Base-by-base conservation (phyloP, 2,329 filamentous ascomycete genomes). In the Penicillium polonicum region DNA sequence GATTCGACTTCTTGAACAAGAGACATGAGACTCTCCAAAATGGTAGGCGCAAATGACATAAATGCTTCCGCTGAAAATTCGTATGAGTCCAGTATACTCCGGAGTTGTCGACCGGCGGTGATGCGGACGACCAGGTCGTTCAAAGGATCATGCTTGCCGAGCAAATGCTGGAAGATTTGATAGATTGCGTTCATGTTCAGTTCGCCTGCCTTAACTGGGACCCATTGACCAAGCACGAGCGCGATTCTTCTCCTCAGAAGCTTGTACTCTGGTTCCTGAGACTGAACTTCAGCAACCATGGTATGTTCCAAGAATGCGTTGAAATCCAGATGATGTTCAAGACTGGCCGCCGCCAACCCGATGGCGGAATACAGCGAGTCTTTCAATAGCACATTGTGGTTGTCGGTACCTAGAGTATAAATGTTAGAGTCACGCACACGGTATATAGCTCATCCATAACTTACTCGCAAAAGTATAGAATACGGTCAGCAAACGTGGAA, bases 341-440 rank as follows among this genome's bases (percentile, higher is more conserved):
- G 79, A 39, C 92, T 87, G 2, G 90, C 83, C 1, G 92, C 90
- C 0, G 94, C 86, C 50, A 97, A 82, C 3, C 93, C 92, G 77
- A 99, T 88, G 12, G 93, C 92, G 5, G 91, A 95, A 70, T 99
- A 99, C 0, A 97, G 87, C 0, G 93, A 93, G 72, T 99, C 94
- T 72, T 97, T 97, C 59, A 90, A 86, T 17, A 94, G 82, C 13
- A 97, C 83, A 62, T 94, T 87, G 42, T 81, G 80, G 60, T 86
- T 86, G 12, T 84, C 78, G 5, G 80, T 79, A n/a, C 74, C 81
- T 83, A 54, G 17, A 10, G 19, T 13, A 23, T 29, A 15, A 4
- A 58, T 3, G 29, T 74, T 66, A 70, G 60, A 23, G 48, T 27
- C 3, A 33, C 7, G n/a, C 9, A 8, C 25, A 31, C 5, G 17